Conservation (phyloP, 1,284 basidiomycete species). For the Tylopilus sp. region DNA sequence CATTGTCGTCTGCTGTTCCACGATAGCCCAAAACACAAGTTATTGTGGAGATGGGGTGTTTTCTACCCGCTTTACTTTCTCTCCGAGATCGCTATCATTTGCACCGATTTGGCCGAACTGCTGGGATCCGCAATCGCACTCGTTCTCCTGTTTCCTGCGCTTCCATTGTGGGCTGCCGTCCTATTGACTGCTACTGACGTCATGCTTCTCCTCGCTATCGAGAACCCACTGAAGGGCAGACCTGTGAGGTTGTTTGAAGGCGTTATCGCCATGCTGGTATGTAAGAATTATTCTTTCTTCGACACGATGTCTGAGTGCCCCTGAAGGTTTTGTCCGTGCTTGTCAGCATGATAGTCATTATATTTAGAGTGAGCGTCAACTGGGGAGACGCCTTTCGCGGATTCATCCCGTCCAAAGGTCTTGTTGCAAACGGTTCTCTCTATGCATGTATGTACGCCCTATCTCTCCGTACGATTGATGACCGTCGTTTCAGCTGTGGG, state of each 20-base stretch:
- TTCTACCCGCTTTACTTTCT: slow-evolving; percentile 53
- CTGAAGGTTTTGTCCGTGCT: slow-evolving; percentile 74
- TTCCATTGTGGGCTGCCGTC: slow-evolving; percentile 68
- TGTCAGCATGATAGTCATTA: slow-evolving; percentile 78
- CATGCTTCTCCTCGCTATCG: slow-evolving; percentile 54
- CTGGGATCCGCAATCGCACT: slow-evolving; percentile 75
- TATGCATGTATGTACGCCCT: slow-evolving; percentile 63
- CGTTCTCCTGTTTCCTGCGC: slow-evolving; percentile 63
- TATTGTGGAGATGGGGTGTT: slow-evolving; percentile 47
- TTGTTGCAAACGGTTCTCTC: slow-evolving; percentile 62
- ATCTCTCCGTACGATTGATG: background rate
- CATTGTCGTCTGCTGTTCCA: slow-evolving; percentile 59
- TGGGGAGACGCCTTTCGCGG: slow-evolving; percentile 86
- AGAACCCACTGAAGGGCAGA: slow-evolving; percentile 41
- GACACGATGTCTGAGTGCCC: background rate
- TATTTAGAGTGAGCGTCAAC: slow-evolving; percentile 68
- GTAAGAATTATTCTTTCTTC: slow-evolving; percentile 13
- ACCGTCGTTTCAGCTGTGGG: slow-evolving; percentile 61
- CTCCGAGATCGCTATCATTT: slow-evolving; percentile 67
- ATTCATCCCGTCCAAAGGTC: slow-evolving; percentile 71
- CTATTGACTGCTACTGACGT: slow-evolving; percentile 72
- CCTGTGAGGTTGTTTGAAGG: slow-evolving; percentile 61
- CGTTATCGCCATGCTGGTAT: slow-evolving; percentile 58
- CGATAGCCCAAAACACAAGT: slow-evolving; percentile 45
- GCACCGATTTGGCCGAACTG: slow-evolving; percentile 58